phyloP scores from a whole-genome alignment of 352 stramenopile species.

The Globisporangium paddicum region DNA sequence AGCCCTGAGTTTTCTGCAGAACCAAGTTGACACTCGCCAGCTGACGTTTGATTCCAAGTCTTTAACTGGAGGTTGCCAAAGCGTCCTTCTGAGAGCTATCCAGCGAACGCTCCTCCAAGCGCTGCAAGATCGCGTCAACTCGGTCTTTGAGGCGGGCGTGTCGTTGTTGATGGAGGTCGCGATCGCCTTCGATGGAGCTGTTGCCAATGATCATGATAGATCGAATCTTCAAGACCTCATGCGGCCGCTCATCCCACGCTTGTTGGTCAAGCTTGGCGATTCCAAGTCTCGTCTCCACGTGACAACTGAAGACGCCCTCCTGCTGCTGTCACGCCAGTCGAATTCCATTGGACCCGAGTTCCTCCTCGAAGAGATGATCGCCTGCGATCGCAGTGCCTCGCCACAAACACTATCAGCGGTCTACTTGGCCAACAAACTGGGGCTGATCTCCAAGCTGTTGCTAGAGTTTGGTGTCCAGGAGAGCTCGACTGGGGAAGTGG shows the following conservation, averaged over 20 bases:
- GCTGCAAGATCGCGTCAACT: slow-evolving; percentile 72
- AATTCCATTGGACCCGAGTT: slow-evolving; percentile 55
- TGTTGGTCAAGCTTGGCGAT: slow-evolving; percentile 75
- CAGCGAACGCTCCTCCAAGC: slow-evolving; percentile 55
- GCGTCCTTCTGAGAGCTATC: slow-evolving; percentile 10
- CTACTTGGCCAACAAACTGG: slow-evolving; percentile 71
- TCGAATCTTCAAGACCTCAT: slow-evolving; percentile 43
- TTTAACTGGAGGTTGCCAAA: background rate
- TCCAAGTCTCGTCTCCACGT: slow-evolving; percentile 70
- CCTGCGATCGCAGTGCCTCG: slow-evolving; percentile 54
- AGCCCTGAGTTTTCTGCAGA: slow-evolving; percentile 72
- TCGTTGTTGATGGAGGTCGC: slow-evolving; percentile 68
- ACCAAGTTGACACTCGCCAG: slow-evolving; percentile 49
- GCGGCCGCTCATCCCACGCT: slow-evolving; percentile 56
- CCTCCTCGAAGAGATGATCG: slow-evolving; percentile 73
- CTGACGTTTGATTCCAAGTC: slow-evolving; percentile 34
- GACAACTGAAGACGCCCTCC: slow-evolving; percentile 63
- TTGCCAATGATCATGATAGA: slow-evolving; percentile 3
- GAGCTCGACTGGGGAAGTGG: slow-evolving; percentile 23
- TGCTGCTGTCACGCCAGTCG: slow-evolving; percentile 62
- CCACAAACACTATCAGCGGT: slow-evolving; percentile 43
- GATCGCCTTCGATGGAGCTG: slow-evolving; percentile 41
- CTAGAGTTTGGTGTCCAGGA: slow-evolving; percentile 77
- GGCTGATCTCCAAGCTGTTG: slow-evolving; percentile 64
- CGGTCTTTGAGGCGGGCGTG: slow-evolving; percentile 70